Evolutionary conservation across 306 rosid genomes (phyloP).

Genomic region (Hippophae rhamnoides): DNA sequence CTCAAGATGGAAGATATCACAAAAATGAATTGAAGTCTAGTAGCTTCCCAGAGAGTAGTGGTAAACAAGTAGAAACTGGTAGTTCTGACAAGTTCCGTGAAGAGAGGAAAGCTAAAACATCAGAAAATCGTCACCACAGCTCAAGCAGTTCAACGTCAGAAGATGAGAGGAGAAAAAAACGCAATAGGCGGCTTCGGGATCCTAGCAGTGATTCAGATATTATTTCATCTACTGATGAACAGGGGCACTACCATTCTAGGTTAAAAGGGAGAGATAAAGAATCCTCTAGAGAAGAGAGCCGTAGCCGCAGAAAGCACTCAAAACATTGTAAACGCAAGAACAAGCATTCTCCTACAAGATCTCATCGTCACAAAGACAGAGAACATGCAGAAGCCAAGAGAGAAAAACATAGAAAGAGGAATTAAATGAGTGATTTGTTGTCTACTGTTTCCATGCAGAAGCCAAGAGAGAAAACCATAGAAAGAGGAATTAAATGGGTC

Average conservation of each 20-base stretch:
- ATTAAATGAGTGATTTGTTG: slow-evolving; percentile 13
- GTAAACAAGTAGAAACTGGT: slow-evolving; percentile 25
- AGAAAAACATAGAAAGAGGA: slow-evolving; percentile 42
- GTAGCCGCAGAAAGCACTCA: slow-evolving; percentile 50
- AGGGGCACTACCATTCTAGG: slow-evolving; percentile 35
- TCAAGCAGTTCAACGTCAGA: slow-evolving; percentile 44
- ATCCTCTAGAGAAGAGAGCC: slow-evolving; percentile 55
- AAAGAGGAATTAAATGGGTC: no score
- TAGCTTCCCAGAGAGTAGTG: slow-evolving; percentile 29
- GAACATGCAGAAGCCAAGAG: slow-evolving; percentile 34
- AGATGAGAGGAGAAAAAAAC: slow-evolving; percentile 58
- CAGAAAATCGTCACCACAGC: slow-evolving; percentile 23
- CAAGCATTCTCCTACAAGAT: slow-evolving; percentile 46
- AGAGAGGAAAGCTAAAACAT: slow-evolving; percentile 30
- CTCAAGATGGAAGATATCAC: slow-evolving; percentile 24
- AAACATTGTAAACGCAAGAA: slow-evolving; percentile 49
- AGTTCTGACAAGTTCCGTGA: slow-evolving; percentile 24
- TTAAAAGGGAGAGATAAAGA: slow-evolving; percentile 49
- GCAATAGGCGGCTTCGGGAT: slow-evolving; percentile 38
- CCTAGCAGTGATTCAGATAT: slow-evolving; percentile 44
- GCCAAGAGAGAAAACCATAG: no score
- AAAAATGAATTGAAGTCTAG: slow-evolving; percentile 24
- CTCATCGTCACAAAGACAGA: slow-evolving; percentile 32
- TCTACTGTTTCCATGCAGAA: no score
- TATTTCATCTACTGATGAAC: slow-evolving; percentile 41